Conservation (phyloP, 2,329 filamentous ascomycete genomes). For the Claviceps fusiformis region DNA sequence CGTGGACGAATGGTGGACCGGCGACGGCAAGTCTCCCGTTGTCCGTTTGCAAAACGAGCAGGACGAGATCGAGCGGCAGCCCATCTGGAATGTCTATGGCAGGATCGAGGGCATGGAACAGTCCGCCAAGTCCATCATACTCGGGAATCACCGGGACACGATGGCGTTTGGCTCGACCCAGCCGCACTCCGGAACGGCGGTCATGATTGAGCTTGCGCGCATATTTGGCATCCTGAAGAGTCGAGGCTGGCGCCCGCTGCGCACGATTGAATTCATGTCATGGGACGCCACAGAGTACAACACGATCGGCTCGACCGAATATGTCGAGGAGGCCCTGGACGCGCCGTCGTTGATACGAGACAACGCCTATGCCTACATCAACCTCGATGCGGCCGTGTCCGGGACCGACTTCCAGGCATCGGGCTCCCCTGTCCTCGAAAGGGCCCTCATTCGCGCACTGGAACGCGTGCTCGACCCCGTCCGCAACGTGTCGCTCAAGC, state of each 20-base stretch:
- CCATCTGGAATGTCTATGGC: slow-evolving; percentile 86
- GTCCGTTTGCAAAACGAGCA: slow-evolving; percentile 78
- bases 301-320: slow-evolving; percentile 84
- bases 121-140: slow-evolving; percentile 66
- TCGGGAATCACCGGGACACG: slow-evolving; percentile 87
- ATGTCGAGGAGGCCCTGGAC: slow-evolving; percentile 74
- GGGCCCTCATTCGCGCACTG: slow-evolving; percentile 58
- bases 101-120: slow-evolving; percentile 76
- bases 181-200: slow-evolving; percentile 75
- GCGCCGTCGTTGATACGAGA: slow-evolving; percentile 39
- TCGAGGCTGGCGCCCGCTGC: slow-evolving; percentile 76
- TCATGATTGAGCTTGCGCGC: slow-evolving; percentile 78
- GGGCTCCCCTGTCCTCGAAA: slow-evolving; percentile 68
- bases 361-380: slow-evolving; percentile 76
- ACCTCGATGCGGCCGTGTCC: slow-evolving; percentile 71
- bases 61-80: slow-evolving; percentile 68
- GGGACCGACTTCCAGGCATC: slow-evolving; percentile 63
- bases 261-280: slow-evolving; percentile 93
- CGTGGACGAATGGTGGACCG: slow-evolving; percentile 72
- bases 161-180: slow-evolving; percentile 83
- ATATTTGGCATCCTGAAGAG: slow-evolving; percentile 67
- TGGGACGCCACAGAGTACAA: slow-evolving; percentile 96
- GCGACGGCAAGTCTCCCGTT: slow-evolving; percentile 57
- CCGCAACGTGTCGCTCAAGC: slow-evolving; percentile 56
- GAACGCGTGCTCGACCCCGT: slow-evolving; percentile 61